Evolutionary conservation across 768 basidiomycete genomes (phyloP), one percentile per base, ranked within the genome.

Genomic region (Pulveroboletus ravenelii): DNA sequence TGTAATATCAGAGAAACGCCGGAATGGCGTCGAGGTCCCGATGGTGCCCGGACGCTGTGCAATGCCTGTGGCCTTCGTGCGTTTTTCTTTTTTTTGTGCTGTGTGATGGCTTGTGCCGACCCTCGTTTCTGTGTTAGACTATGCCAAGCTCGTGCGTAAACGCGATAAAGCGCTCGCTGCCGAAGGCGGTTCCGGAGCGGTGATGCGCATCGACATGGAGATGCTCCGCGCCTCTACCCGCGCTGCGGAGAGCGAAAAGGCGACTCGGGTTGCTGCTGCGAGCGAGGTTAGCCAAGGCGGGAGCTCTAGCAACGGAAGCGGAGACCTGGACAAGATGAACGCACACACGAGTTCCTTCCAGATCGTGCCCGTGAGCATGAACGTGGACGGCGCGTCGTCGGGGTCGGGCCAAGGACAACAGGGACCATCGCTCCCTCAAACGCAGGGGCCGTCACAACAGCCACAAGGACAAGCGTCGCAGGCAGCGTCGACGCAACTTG

Each of bases 1-100:
- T 91, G 89, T 65, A 87, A 89, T 69, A 90, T 89, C 49, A 76
- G 85, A 51, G 89, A 91, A 64, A 91, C 89, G 5, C 89, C 89
- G n/a, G 89, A 91, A 66, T 91, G 89, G 89, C 70, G 89, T 47
- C 78, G 88, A 23, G 89, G 89, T 14, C 89, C 89, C 3, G 89
- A 90, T 61, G 89, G 89, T 5, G 88, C 89, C 23, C 72, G 89
- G 61, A 91, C 89, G 8, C 64, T 91, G 59, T 91, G 89, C 63
- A 91, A 90, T 64, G 89, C 89, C 38, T 91, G 89, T 69, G 89
- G 89, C 30, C 70, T 91, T 58, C 89, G 89, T 91, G 66, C 64
- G 48, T 54, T 25, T 45, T 36, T 2, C 17, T 23, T 35, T 6
- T 20, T 45, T 35, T 48, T 1, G 10, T 30, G 29, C 30, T 8